Base-by-base conservation (phyloP, 1,139 yeast genomes). In the Yamadazyma epiphylla region DNA sequence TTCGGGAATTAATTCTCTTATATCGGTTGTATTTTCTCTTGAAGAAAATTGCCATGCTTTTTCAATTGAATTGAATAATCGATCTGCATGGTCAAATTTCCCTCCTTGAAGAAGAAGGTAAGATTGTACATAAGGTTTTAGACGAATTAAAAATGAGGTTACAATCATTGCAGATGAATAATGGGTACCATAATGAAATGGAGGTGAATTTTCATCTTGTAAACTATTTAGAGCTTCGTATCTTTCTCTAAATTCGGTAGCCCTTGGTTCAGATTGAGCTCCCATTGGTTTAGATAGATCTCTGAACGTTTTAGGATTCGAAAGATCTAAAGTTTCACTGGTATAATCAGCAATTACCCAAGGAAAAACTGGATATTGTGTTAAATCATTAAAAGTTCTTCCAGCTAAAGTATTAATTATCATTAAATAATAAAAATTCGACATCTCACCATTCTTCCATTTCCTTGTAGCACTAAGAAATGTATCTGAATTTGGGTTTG, bases 111-210 rank as follows among this genome's bases (percentile, higher is more conserved):
- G 58, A 14, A 84, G 53, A 28, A 84, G 58, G 45, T 82, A 86
- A 0, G 94, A 80, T 35, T 82, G 85, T 2, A 82, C 89, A 52
- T 78, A 83, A 0, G 96, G 96, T 38, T 78, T 74, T 20, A 85
- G 46, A 29, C 96, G 64, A 24, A 86, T 84, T 39, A 86, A 55
- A 43, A 73, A 86, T 0, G 91, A 80, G 0, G 94, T 72, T 2
- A 84, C 95, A 46, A 86, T 85, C 96, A 86, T 86, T 0, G 95
- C 94, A 0, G 94, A 84, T 0, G 95, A 85, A 51, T 86, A 86
- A 53, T 86, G 96, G 0, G 96, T 86, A 3, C 96, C 96, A 48
- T 86, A 86, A 52, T 86, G 95, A 54, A 86, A 86, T 0, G 95
- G 83, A 0, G 88, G 87, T 19, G 69, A 64, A 33, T 77, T 79